Conservation (phyloP, 2,329 filamentous ascomycete genomes). For the Fusarium sp. region DNA sequence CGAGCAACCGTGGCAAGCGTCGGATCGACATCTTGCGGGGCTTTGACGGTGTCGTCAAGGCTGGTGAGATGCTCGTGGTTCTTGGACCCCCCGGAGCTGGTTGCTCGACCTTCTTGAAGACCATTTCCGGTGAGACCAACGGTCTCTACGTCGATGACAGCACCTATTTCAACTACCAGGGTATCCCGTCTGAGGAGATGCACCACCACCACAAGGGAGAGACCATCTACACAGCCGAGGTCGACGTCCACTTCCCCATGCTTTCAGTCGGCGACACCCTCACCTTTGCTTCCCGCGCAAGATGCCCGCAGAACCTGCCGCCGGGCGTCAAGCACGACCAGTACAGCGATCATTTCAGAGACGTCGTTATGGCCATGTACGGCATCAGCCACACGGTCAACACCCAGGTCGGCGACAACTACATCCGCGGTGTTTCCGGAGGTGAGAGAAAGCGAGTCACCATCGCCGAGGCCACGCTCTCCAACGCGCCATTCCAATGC, state of each 20-base stretch:
- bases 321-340: constrained; percentile 65
- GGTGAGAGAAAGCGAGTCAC: constrained; percentile 85
- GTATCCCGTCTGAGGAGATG: constrained; percentile 79
- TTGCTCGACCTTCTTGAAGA: constrained; percentile 86
- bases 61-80: constrained; percentile 81
- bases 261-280: constrained; percentile 77
- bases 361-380: constrained; percentile 75
- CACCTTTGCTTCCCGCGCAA: constrained; percentile 73
- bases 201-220: constrained; percentile 82
- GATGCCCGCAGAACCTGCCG: constrained; percentile 74
- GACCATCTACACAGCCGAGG: constrained; percentile 86
- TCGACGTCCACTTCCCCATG: constrained; percentile 64
- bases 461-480: constrained; percentile 79
- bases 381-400: constrained; percentile 81
- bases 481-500: constrained; percentile 61
- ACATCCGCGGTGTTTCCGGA: constrained; percentile 80
- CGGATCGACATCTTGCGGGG: constrained; percentile 68
- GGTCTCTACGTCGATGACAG: constrained; percentile 79
- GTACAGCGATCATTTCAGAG: constrained; percentile 73
- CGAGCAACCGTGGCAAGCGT: constrained; percentile 26
- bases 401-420: constrained; percentile 80
- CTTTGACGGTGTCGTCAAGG: constrained; percentile 76
- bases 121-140: constrained; percentile 83
- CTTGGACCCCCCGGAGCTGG: constrained; percentile 78
- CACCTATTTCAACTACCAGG: constrained; percentile 81